Evolutionary conservation across 768 basidiomycete species (phyloP).

Genomic region (Dentipellis sp.): DNA sequence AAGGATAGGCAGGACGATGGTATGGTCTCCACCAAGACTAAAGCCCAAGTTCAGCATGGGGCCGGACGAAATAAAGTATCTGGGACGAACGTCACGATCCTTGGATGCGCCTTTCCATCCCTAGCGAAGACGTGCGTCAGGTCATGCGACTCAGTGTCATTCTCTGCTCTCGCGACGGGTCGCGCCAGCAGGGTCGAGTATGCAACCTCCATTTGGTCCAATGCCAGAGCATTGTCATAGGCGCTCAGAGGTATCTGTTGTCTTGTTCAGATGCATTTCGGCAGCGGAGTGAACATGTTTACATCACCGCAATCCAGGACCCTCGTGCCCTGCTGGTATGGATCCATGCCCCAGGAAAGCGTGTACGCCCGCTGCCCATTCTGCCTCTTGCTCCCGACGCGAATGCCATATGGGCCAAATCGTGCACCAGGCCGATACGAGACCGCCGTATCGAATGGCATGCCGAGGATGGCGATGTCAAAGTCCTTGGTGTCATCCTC

Average conservation of each 20-base stretch:
- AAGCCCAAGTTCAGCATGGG: background rate
- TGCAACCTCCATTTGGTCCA: slow-evolving; percentile 83
- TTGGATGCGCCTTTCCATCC: slow-evolving; percentile 60
- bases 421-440: slow-evolving; percentile 57
- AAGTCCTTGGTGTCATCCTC: slow-evolving; percentile 44
- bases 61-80: background rate
- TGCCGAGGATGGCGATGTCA: slow-evolving; percentile 74
- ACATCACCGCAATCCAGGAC: slow-evolving; percentile 85
- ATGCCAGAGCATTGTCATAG: slow-evolving; percentile 74
- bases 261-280: background rate
- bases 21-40: slow-evolving; percentile 74
- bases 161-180: slow-evolving; percentile 23
- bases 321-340: slow-evolving; percentile 46
- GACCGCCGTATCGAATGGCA: slow-evolving; percentile 68
- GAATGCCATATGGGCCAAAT: slow-evolving; percentile 82
- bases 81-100: slow-evolving; percentile 50
- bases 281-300: background rate
- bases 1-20: slow-evolving; percentile 80
- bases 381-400: slow-evolving; percentile 69
- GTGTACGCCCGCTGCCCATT: slow-evolving; percentile 53
- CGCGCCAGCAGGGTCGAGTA: slow-evolving; percentile 70
- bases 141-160: slow-evolving; percentile 9
- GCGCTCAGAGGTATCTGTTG: slow-evolving; percentile 63
- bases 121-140: slow-evolving; percentile 31
- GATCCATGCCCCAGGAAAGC: slow-evolving; percentile 62